Percentiles rank a stretch among this genome's conserved stretches.
These are phyloP conservation scores for Anthoceros angustus DNA, from an alignment of 225 moss, liverwort and hornwort genomes.

Conservation along the genomic window DNA sequence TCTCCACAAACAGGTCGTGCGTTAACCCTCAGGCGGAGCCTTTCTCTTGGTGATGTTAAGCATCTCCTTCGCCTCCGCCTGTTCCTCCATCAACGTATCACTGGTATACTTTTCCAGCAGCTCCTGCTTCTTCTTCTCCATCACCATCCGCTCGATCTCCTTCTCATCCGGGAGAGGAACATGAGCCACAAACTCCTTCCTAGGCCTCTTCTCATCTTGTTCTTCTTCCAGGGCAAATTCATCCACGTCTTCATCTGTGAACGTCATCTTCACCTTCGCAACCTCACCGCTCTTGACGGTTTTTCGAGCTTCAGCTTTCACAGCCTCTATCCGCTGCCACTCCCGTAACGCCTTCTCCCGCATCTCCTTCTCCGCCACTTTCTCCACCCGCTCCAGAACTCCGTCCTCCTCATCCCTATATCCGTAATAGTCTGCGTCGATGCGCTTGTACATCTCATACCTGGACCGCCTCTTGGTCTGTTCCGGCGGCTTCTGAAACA, in stretches of 20 bases:
- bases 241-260: constrained; percentile 45
- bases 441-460: constrained; percentile 99
- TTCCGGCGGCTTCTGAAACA: constrained; percentile 78
- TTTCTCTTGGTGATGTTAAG: constrained; percentile 44
- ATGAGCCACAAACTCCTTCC: constrained; percentile 79
- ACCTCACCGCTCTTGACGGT: constrained; percentile 70
- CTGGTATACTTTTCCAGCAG: constrained; percentile 85
- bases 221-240: constrained; percentile 39
- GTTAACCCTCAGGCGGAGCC: too few relatives aligned
- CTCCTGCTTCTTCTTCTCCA: constrained; percentile 96
- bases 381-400: constrained; percentile 65
- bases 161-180: constrained; percentile 93
- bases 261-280: constrained; percentile 31
- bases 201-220: constrained; percentile 35
- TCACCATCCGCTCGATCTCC: constrained; percentile 94
- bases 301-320: constrained; percentile 86
- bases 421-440: constrained; percentile 94
- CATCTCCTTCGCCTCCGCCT: constrained; percentile 84
- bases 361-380: constrained; percentile 63
- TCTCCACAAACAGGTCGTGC: too few relatives aligned
- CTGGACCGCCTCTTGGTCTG: constrained; percentile 80
- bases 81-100: constrained; percentile 64
- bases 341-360: constrained; percentile 58
- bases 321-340: constrained; percentile 75
- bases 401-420: constrained; percentile 98